phyloP scores from a whole-genome alignment of 2,329 filamentous ascomycete genomes.

The Pseudogymnoascus sp. region DNA sequence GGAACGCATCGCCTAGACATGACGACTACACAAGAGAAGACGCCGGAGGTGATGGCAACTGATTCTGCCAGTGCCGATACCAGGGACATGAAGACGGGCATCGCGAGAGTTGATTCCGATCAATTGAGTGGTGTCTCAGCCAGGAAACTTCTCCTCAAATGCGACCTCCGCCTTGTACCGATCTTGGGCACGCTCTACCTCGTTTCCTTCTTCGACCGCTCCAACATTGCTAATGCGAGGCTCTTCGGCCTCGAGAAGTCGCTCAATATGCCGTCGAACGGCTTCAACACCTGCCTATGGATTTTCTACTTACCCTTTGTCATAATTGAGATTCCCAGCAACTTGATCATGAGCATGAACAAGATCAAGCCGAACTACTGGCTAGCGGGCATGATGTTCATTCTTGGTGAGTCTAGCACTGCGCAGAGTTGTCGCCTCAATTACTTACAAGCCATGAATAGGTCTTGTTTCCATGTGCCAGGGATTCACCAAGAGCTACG shows the following conservation, averaged over 20 bases:
- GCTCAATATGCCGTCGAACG: constrained; percentile 31
- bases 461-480: constrained; percentile 35
- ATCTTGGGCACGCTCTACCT: constrained; percentile 52
- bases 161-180: constrained; percentile 32
- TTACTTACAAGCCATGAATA: constrained; percentile 18
- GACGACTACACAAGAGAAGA: background rate
- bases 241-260: constrained; percentile 31
- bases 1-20: background rate
- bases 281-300: constrained; percentile 35
- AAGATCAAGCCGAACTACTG: constrained; percentile 31
- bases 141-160: constrained; percentile 18
- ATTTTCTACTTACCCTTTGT: constrained; percentile 40
- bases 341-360: constrained; percentile 34
- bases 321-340: constrained; percentile 37
- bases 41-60: background rate
- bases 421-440: constrained; percentile 2
- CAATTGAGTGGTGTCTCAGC: constrained; percentile 34
- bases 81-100: background rate
- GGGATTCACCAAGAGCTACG: constrained; percentile 32
- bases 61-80: background rate
- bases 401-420: constrained; percentile 28
- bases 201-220: constrained; percentile 42
- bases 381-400: constrained; percentile 34
- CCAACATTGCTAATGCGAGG: constrained; percentile 41
- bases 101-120: constrained; percentile 16